Percentiles rank a stretch among this genome's conserved stretches.
Conservation (phyloP, 768 basidiomycete species). For the Rubroboletus pulcherrimus region DNA sequence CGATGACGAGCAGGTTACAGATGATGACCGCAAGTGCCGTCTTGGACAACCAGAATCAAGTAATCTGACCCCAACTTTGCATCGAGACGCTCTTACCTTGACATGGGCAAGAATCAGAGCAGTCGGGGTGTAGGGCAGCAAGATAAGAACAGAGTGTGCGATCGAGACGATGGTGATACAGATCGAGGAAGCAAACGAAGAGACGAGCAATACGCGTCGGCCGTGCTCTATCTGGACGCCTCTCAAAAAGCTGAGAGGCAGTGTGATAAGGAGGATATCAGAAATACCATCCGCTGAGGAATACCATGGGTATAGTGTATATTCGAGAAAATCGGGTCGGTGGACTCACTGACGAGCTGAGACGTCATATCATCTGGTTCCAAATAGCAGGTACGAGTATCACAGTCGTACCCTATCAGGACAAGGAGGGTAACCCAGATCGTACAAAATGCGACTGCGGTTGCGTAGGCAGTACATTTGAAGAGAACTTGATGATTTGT, state of each 20-base stretch:
- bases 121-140: not conserved
- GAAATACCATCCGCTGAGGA: constrained; percentile 12
- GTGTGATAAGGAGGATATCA: constrained; percentile 2
- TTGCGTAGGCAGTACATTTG: not conserved
- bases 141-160: constrained; percentile 3
- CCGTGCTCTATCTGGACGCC: not conserved
- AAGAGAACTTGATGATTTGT: not conserved
- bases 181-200: constrained; percentile 12
- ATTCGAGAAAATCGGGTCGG: not conserved
- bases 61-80: not conserved
- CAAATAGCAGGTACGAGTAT: not conserved
- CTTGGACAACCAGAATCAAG: constrained; percentile 1
- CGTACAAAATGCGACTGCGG: not conserved
- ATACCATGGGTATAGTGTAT: not conserved
- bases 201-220: constrained; percentile 2
- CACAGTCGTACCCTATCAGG: not conserved
- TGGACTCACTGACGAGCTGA: constrained; percentile 2
- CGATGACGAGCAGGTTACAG: constrained; percentile 9
- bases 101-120: constrained; percentile 5
- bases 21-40: constrained; percentile 11
- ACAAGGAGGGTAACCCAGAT: not conserved
- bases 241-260: constrained; percentile 4
- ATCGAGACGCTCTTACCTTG: not conserved
- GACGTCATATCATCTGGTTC: not conserved
- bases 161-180: constrained; percentile 10